These are phyloP conservation scores for Bruguiera parviflora DNA, from an alignment of 345 rosid species.

Conservation along the genomic window DNA sequence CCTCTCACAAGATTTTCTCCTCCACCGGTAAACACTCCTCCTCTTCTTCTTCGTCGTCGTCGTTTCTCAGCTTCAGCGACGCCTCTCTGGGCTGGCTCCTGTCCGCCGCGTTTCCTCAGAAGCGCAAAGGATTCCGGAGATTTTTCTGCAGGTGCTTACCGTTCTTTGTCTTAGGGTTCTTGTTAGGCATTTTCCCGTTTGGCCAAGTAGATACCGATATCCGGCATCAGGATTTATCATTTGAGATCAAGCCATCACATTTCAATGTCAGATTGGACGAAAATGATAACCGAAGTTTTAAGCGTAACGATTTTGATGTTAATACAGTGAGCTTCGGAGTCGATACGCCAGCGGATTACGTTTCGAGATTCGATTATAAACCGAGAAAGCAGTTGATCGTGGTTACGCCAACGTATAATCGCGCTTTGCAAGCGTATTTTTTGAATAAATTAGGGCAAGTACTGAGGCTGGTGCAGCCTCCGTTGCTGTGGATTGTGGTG, in stretches of 20 bases:
- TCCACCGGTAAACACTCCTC: conserved; percentile 17
- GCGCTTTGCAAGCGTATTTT: conserved; percentile 74
- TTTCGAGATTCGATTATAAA: conserved; percentile 29
- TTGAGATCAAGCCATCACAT: conserved; percentile 61
- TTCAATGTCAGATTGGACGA: conserved; percentile 42
- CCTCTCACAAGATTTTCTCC: conserved; percentile 30
- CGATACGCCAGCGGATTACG: conserved; percentile 16
- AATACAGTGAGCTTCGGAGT: conserved; percentile 36
- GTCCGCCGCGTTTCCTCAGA: conserved; percentile 21
- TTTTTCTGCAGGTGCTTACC: conserved; percentile 57
- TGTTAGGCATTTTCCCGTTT: conserved; percentile 60
- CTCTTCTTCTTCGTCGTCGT: conserved; percentile 34
- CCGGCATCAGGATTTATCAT: conserved; percentile 43
- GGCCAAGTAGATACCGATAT: conserved; percentile 53
- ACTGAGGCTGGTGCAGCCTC: conserved; percentile 69
- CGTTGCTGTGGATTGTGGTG: conserved; percentile 89
- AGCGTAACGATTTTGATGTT: conserved; percentile 26
- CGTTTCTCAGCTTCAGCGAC: conserved; percentile 21
- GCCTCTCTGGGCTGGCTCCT: conserved; percentile 26
- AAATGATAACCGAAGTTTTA: conserved; percentile 6
- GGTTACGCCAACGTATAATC: conserved; percentile 78
- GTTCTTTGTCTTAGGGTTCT: conserved; percentile 62
- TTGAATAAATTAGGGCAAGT: conserved; percentile 74
- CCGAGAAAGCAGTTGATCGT: conserved; percentile 72
- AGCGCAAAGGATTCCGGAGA: conserved; percentile 54